Base-by-base conservation (phyloP, 805 yeast species). In the Pichia nakasei region DNA sequence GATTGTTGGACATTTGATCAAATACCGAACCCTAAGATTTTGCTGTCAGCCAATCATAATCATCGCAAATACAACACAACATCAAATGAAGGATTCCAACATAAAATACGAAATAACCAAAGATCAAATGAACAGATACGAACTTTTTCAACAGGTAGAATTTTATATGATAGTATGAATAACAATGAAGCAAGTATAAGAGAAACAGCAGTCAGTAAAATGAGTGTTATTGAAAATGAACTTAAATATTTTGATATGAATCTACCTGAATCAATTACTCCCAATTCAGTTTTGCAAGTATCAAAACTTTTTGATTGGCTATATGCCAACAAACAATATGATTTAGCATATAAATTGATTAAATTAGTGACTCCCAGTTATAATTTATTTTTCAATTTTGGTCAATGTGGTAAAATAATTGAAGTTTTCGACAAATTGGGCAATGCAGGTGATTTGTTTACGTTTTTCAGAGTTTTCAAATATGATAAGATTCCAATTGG, bases 341-440 rank as follows among this genome's bases (percentile, higher is more conserved):
- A 46, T 9, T n/a, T 52, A 9, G 48, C 49, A 17, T 47, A 41
- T 40, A 38, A 47, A 33, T 37, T 49, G 21, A 24, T 49, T n/a
- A 29, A 39, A 8, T 27, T 31, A 11, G 7, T 41, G 6, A 21
- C 34, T 17, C 36, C 45, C 3, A 32, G 38, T 20, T 34, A 41
- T 19, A 35, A 44, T 34, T 17, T 43, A 6, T 58, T 45, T 38
- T 39, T 44, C 20, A 54, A 54, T 9, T 53, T 53, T 31, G 32
- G 37, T 2, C 48, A 47, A 9, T 22, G 52, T 2, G 38, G 42
- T 5, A 44, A 42, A 20, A 34, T 60, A 9, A 32, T 52, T 3
- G 35, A 32, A 13, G 48, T 56, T 2, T 48, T 59, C 4, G 64
- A 60, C 47, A 40, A 39, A 12, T 48, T 50, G 38, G 63, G 62